Percentiles rank a stretch among this genome's conserved stretches.
Evolutionary conservation across 257 asterid species (phyloP).

Genomic region (Solanum rostratum): DNA sequence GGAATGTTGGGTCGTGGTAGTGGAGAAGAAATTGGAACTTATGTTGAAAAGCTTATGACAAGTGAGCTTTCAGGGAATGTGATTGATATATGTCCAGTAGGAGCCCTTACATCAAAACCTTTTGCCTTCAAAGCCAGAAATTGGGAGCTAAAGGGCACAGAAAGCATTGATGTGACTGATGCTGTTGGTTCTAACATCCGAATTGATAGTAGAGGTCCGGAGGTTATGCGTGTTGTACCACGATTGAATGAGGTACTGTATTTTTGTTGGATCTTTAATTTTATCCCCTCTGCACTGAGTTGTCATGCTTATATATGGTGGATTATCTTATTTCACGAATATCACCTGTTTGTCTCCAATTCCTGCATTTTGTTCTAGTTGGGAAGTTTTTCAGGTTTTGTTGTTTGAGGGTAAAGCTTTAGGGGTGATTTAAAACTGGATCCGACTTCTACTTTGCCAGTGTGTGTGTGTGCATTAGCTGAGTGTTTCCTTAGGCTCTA

Average conservation of each 20-base stretch:
- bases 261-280: not conserved
- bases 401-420: not conserved
- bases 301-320: not conserved
- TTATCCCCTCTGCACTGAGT: not conserved
- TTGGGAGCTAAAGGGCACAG: constrained; percentile 98
- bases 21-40: constrained; percentile 99
- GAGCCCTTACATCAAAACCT: constrained; percentile 97
- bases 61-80: constrained; percentile 99
- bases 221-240: constrained; percentile 92
- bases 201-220: constrained; percentile 98
- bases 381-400: not conserved
- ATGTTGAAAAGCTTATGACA: constrained; percentile 92
- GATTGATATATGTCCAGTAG: constrained; percentile 97
- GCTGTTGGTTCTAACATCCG: constrained; percentile 99
- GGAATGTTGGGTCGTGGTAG: constrained; percentile 99
- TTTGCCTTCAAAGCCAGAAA: constrained; percentile 98
- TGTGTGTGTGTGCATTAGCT: not conserved
- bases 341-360: not conserved
- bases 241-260: constrained; percentile 77
- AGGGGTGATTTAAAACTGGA: not conserved
- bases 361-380: not conserved
- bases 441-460: not conserved
- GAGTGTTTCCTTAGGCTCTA: not conserved
- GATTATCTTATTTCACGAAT: not conserved
- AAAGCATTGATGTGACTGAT: constrained; percentile 96